Evolutionary conservation across 495 filamentous ascomycete genomes (phyloP).

Genomic region (Talaromyces thailandensis): DNA sequence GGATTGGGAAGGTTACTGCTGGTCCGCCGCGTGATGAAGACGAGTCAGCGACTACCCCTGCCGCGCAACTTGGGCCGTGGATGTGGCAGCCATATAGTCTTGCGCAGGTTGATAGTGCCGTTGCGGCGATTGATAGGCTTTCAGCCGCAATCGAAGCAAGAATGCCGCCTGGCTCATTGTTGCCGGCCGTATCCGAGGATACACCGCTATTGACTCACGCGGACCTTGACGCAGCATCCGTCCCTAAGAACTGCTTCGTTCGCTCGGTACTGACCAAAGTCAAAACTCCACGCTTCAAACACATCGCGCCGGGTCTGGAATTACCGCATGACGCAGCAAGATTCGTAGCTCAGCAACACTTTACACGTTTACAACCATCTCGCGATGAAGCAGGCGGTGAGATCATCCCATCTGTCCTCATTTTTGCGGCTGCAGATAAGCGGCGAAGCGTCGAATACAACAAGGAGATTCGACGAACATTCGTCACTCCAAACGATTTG

Average conservation of each 20-base stretch:
- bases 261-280: slow-evolving; percentile 19
- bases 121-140: slow-evolving; percentile 13
- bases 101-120: slow-evolving; percentile 11
- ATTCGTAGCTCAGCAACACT: slow-evolving; percentile 16
- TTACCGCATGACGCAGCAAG: slow-evolving; percentile 15
- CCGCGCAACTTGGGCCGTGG: slow-evolving; percentile 8
- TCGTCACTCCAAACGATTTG: not conserved
- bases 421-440: slow-evolving; percentile 12
- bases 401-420: slow-evolving; percentile 15
- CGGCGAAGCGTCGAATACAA: slow-evolving; percentile 13
- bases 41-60: not conserved
- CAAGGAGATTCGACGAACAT: not conserved
- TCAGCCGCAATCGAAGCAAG: slow-evolving; percentile 11
- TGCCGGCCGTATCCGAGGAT: not conserved
- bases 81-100: slow-evolving; percentile 12
- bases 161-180: slow-evolving; percentile 9
- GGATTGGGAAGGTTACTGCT: slow-evolving; percentile 16
- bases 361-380: slow-evolving; percentile 10
- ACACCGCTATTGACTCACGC: slow-evolving; percentile 13
- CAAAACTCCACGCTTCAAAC: slow-evolving; percentile 22
- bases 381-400: slow-evolving; percentile 7
- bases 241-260: slow-evolving; percentile 21
- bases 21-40: not conserved
- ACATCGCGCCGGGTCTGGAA: slow-evolving; percentile 25
- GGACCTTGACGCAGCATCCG: slow-evolving; percentile 19